Conservation (phyloP, 2,329 filamentous ascomycete species). For the Sarocladiaceae sp. region DNA sequence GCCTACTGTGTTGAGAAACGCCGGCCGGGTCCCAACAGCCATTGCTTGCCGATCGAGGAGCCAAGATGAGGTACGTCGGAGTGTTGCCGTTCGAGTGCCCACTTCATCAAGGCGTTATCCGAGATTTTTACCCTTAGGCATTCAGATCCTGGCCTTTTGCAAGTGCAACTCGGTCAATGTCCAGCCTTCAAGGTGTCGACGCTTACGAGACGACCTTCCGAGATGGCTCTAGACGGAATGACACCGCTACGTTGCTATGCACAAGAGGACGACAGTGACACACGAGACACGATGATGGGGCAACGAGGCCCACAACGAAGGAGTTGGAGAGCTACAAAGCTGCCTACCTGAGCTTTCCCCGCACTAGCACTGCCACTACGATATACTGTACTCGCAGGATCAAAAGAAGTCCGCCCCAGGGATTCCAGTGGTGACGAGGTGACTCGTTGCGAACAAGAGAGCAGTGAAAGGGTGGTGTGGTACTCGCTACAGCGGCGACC, state of each 20-base stretch:
- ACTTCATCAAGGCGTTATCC: not conserved
- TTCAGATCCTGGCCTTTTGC: not conserved
- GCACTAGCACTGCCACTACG: not conserved
- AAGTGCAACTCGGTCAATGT: constrained; percentile 4
- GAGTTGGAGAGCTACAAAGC: constrained; percentile 8
- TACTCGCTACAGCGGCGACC: too few relatives aligned
- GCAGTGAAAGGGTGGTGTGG: too few relatives aligned
- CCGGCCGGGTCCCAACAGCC: too few relatives aligned
- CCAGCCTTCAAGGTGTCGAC: not conserved
- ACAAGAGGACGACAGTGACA: not conserved
- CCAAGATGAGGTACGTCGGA: constrained; percentile 9
- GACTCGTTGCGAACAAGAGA: too few relatives aligned
- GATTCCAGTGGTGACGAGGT: too few relatives aligned
- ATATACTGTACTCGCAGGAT: too few relatives aligned
- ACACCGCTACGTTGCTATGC: not conserved
- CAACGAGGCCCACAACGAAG: not conserved
- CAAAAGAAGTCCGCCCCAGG: too few relatives aligned
- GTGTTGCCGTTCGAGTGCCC: not conserved
- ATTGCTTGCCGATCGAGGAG: not conserved
- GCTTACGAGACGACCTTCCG: constrained; percentile 1
- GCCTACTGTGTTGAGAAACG: too few relatives aligned
- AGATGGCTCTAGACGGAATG: constrained; percentile 3
- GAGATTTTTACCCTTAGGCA: not conserved
- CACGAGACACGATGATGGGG: not conserved
- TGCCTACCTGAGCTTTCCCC: constrained; percentile 7